Conservation (phyloP, 768 basidiomycete species). For the Boletus speciosus region DNA sequence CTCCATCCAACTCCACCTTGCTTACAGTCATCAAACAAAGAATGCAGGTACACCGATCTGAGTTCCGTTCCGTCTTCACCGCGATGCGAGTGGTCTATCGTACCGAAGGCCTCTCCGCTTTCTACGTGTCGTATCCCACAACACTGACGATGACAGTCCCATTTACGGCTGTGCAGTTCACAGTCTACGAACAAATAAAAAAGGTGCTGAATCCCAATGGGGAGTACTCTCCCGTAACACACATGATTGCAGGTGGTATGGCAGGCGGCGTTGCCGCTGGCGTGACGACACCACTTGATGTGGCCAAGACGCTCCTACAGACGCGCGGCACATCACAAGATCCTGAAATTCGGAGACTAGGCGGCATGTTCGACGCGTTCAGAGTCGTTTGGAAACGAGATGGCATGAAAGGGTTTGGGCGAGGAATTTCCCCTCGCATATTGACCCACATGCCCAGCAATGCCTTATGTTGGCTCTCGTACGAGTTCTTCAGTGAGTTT, state of each 20-base stretch:
- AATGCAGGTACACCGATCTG: slow-evolving; percentile 95
- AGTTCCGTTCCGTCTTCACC: slow-evolving; percentile 82
- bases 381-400: slow-evolving; percentile 84
- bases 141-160: slow-evolving; percentile 96
- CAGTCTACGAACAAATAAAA: slow-evolving; percentile 94
- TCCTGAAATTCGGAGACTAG: slow-evolving; percentile 74
- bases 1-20: slow-evolving; percentile 14
- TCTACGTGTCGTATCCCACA: slow-evolving; percentile 98
- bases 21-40: slow-evolving; percentile 94
- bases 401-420: slow-evolving; percentile 77
- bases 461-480: slow-evolving; percentile 95
- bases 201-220: slow-evolving; percentile 78
- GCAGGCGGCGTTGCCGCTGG: slow-evolving; percentile 94
- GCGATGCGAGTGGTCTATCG: slow-evolving; percentile 83
- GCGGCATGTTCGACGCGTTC: slow-evolving; percentile 85
- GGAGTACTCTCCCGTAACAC: slow-evolving; percentile 88
- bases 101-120: slow-evolving; percentile 83
- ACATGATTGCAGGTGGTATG: slow-evolving; percentile 87
- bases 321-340: slow-evolving; percentile 91
- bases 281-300: slow-evolving; percentile 94
- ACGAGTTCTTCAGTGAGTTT: slow-evolving; percentile 95
- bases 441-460: slow-evolving; percentile 96
- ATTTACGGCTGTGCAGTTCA: slow-evolving; percentile 97
- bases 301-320: slow-evolving; percentile 95
- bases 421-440: slow-evolving; percentile 88